Evolutionary conservation across 1,284 basidiomycete genomes (phyloP).

Genomic region (Wolfiporia cocos): DNA sequence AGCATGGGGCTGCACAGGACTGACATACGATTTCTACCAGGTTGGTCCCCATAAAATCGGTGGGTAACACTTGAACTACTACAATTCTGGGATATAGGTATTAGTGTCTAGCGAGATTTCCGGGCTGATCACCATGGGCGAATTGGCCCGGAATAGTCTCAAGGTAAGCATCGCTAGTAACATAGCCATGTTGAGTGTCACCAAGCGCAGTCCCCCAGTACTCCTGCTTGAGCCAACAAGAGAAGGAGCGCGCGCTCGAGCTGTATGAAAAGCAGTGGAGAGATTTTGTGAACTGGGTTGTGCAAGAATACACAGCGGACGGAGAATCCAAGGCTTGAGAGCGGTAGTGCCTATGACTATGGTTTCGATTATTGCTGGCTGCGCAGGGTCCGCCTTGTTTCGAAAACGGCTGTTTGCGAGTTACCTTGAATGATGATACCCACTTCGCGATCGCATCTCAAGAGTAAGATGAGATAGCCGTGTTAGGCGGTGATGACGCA

Average conservation of each 20-base stretch:
- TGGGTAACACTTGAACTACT: not conserved
- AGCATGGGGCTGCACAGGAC: slow-evolving; percentile 68
- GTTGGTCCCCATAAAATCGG: slow-evolving; percentile 22
- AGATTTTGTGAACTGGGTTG: not conserved
- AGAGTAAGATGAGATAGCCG: too few species aligned
- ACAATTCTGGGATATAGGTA: not conserved
- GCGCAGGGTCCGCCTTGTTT: too few species aligned
- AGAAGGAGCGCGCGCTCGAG: not conserved
- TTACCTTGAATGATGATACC: too few species aligned
- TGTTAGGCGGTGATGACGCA: too few species aligned
- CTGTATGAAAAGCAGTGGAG: not conserved
- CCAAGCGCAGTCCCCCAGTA: not conserved
- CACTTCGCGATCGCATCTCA: too few species aligned
- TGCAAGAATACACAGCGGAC: not conserved
- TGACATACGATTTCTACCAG: slow-evolving; percentile 70
- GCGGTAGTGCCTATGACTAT: too few species aligned
- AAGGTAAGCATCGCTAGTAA: not conserved
- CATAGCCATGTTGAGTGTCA: too few species aligned
- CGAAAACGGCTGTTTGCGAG: too few species aligned
- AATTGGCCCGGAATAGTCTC: not conserved
- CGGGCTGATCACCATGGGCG: slow-evolving; percentile 3
- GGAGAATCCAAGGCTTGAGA: too few species aligned
- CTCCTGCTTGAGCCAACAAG: not conserved
- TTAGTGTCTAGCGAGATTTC: not conserved
- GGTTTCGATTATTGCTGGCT: too few species aligned